Percentiles rank a stretch among this genome's conserved stretches.
These are phyloP conservation scores for Colletotrichum gloeosporioides DNA, from an alignment of 2,329 filamentous ascomycete species.

Conservation along the genomic window DNA sequence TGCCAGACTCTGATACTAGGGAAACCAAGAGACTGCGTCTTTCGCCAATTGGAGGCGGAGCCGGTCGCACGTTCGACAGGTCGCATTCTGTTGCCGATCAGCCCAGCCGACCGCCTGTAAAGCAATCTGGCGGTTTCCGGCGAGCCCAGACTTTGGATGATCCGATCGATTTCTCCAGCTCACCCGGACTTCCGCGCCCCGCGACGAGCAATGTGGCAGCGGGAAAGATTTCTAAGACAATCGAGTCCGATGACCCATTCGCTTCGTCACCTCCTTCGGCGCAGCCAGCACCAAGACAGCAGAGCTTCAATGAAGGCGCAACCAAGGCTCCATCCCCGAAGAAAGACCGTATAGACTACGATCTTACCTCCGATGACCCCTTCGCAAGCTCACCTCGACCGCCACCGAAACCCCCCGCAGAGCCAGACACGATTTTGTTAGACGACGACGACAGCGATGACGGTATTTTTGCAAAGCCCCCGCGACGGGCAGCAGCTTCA, in stretches of 20 bases:
- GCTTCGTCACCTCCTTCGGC: slow-evolving; percentile 25
- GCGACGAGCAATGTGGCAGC: not conserved
- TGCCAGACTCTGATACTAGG: slow-evolving; percentile 22
- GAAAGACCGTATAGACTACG: not conserved
- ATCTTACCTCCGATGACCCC: slow-evolving; percentile 20
- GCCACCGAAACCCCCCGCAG: not conserved
- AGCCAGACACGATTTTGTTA: not conserved
- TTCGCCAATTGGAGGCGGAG: slow-evolving; percentile 15
- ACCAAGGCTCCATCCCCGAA: not conserved
- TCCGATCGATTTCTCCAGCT: slow-evolving; percentile 43
- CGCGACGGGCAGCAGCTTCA: not conserved
- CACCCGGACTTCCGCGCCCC: slow-evolving; percentile 24
- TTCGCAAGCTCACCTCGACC: slow-evolving; percentile 28
- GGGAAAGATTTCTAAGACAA: not conserved
- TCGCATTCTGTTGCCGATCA: not conserved
- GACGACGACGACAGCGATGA: slow-evolving; percentile 2
- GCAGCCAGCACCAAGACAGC: not conserved
- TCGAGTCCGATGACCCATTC: slow-evolving; percentile 21
- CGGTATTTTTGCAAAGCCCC: not conserved
- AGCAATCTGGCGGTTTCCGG: not conserved
- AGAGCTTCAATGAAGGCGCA: slow-evolving; percentile 28
- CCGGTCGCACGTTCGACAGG: not conserved
- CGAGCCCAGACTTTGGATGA: slow-evolving; percentile 5
- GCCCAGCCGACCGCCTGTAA: not conserved
- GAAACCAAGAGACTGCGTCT: slow-evolving; percentile 34